These are phyloP conservation scores for Cutaneotrichosporon sp. DNA, from an alignment of 1,284 basidiomycete species.

Conservation along the genomic window DNA sequence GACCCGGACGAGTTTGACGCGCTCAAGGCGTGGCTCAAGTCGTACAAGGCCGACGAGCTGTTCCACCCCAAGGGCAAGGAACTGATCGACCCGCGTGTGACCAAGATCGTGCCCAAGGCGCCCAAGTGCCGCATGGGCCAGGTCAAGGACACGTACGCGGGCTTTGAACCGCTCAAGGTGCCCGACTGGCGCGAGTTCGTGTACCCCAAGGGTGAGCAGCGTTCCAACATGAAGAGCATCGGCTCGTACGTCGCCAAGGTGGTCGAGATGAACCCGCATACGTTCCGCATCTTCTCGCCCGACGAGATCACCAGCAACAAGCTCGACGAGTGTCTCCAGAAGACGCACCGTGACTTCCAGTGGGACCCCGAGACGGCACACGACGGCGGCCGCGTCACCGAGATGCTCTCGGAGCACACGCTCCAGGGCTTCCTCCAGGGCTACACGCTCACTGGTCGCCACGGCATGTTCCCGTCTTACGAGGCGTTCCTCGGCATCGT, in stretches of 20 bases:
- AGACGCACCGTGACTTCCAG: slow-evolving; percentile 46
- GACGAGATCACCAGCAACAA: slow-evolving; percentile 82
- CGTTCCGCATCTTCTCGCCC: slow-evolving; percentile 85
- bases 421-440: slow-evolving; percentile 83
- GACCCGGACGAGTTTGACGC: slow-evolving; percentile 59
- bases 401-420: slow-evolving; percentile 83
- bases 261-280: slow-evolving; percentile 59
- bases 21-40: slow-evolving; percentile 65
- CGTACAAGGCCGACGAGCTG: slow-evolving; percentile 61
- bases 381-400: slow-evolving; percentile 58
- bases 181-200: slow-evolving; percentile 62
- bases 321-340: slow-evolving; percentile 71
- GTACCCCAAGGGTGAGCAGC: slow-evolving; percentile 56
- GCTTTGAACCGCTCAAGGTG: slow-evolving; percentile 58
- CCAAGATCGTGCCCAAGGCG: slow-evolving; percentile 41
- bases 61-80: slow-evolving; percentile 53
- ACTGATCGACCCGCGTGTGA: slow-evolving; percentile 34
- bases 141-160: slow-evolving; percentile 56
- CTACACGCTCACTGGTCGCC: slow-evolving; percentile 64
- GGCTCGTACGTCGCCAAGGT: slow-evolving; percentile 46
- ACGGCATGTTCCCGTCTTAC: slow-evolving; percentile 79
- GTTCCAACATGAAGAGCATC: slow-evolving; percentile 65
- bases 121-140: slow-evolving; percentile 38
- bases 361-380: slow-evolving; percentile 18
- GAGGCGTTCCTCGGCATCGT: slow-evolving; percentile 58